Base-by-base conservation (phyloP, 1,284 basidiomycete species). In the Naganishia liquefaciens region DNA sequence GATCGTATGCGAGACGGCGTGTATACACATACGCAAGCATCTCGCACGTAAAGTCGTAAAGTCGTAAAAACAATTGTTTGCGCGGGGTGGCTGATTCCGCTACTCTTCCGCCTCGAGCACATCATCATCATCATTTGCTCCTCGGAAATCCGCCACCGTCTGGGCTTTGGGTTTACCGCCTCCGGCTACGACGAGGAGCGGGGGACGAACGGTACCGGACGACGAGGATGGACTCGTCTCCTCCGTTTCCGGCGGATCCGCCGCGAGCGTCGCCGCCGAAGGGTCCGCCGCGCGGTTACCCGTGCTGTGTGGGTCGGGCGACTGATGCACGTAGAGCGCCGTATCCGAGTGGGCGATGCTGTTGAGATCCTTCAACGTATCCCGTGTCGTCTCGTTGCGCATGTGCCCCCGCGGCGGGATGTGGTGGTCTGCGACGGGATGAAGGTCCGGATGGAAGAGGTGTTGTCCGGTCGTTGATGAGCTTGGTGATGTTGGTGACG, bases 381-480 rank as follows among this genome's bases (percentile, higher is more conserved):
- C 33, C 0, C 33, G 2, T 7, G 33, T 30, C 23, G 33, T 30
- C 23, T 23, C 51, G 30, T 60, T 44, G 43, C 25, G 27, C 3
- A 15, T 1, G 15, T 30, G 21, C 10, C 57, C 43, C 1, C n/a
- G n/a, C n/a, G n/a, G n/a, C n/a, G 33, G 33, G 33, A 37, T 10
- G 28, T 49, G 46, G 19, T 60, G 57, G 27, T 60, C 57, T 23
- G 57, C 46, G 6, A 60, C 57, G 2, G 57, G 57, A 17, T 60
- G 57, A 10, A 60, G 17, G 13, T 60, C 57, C 33, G 57, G 57
- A 28, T 60, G 57, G 46, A 60, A 60, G 33, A 60, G 57, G 10
- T 28, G 57, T 27, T 40, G 51, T 17, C 33, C 27, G 10, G 57
- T 15, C 15, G 37, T 21, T 15, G 40, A n/a, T 11, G 43, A 30